These are phyloP conservation scores for Gliomastix tumulicola DNA, from an alignment of 2,329 filamentous ascomycete genomes.

Conservation along the genomic window DNA sequence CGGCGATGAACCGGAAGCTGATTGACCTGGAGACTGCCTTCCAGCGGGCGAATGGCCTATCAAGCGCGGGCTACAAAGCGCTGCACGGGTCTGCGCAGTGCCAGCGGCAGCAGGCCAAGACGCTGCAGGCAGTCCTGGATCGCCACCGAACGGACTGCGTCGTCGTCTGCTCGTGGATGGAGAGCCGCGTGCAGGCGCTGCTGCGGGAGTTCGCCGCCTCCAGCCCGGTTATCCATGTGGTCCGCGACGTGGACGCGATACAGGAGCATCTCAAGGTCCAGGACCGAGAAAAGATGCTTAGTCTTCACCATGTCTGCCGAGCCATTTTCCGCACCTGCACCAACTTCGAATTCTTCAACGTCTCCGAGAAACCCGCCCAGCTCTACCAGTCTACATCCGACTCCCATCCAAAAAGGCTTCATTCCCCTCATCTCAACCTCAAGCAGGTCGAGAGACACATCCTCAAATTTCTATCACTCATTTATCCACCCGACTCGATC, in stretches of 20 bases:
- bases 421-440: conserved; percentile 56
- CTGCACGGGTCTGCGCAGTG: conserved; percentile 55
- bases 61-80: conserved; percentile 57
- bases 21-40: conserved; percentile 66
- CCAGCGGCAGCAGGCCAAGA: conserved; percentile 53
- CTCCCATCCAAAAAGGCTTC: conserved; percentile 7
- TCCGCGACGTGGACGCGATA: conserved; percentile 59
- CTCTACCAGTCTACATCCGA: conserved; percentile 6
- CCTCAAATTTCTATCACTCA: conserved; percentile 58
- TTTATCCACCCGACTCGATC: conserved; percentile 47
- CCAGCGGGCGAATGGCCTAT: conserved; percentile 53
- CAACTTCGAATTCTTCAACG: conserved; percentile 72
- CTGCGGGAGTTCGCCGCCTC: conserved; percentile 55
- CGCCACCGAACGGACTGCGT: conserved; percentile 55
- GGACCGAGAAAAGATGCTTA: conserved; percentile 47
- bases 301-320: conserved; percentile 49
- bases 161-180: conserved; percentile 68
- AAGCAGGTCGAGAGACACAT: conserved; percentile 65
- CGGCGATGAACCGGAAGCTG: conserved; percentile 60
- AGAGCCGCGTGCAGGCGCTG: conserved; percentile 52
- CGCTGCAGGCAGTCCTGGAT: conserved; percentile 53
- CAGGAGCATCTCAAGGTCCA: conserved; percentile 53
- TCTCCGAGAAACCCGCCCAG: conserved; percentile 46
- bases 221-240: conserved; percentile 65
- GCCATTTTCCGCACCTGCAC: conserved; percentile 58